Base-by-base conservation (phyloP, 805 yeast species). In the Yamadazyma takamatsuzukensis region DNA sequence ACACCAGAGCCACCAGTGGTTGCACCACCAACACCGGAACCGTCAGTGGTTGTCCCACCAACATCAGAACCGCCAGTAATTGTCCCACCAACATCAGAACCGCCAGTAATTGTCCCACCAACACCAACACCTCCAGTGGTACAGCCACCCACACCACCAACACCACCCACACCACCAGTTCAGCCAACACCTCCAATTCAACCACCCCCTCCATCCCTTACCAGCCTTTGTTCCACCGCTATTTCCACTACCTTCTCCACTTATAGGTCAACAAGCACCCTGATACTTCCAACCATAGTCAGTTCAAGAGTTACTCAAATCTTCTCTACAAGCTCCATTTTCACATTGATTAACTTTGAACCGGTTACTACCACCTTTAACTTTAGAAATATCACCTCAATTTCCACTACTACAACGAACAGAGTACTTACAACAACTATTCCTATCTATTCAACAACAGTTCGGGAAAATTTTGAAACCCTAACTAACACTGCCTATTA, bases 121-220 rank as follows among this genome's bases (percentile, higher is more conserved):
- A 26, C 11, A 27, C 27, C 23, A 8, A 19, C n/a, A 17, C 18
- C 34, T 13, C 31, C 24, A 19, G 21, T n/a, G 21, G 37, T 10
- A 14, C 34, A 15, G 12, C 29, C 14, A 32, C 37, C 25, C 3
- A 14, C 15, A 6, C 32, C 15, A 21, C 15, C 9, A 23, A 17
- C n/a, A 10, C 30, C n/a, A 29, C 25, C 22, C 9, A 29, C 13
- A 23, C 23, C 6, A n/a, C 27, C 19, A 24, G 27, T 22, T 9
- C 34, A 5, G 17, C 37, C 19, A 24, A 26, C 27, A 12, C 36
- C 18, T 14, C 34, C 19, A 22, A 21, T 12, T 28, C 21, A n/a
- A 19, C 38, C 25, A 18, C 31, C 16, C 21, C 31, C 21, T 10
- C 30, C 21, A 16, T 32, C 35, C 21, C 17, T 33, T 15, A 18